phyloP scores from a whole-genome alignment of 176 grass and related monocot species.

The Calamus simplicifolius region DNA sequence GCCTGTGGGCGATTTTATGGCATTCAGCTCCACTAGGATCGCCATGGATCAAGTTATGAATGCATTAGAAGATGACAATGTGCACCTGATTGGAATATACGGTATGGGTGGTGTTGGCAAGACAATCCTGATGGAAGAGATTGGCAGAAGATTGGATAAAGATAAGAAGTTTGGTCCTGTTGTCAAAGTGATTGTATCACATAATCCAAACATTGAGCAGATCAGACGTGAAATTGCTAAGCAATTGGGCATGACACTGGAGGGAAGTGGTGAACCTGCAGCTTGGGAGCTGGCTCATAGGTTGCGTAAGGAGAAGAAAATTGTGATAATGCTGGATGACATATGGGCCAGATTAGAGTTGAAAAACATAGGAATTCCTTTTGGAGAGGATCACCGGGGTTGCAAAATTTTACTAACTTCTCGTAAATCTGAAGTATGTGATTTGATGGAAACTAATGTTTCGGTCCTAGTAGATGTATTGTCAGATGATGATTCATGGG shows the following conservation, averaged over 20 bases:
- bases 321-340: constrained; percentile 25
- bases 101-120: constrained; percentile 29
- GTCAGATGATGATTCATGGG: constrained; percentile 22
- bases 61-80: constrained; percentile 14
- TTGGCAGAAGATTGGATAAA: constrained; percentile 4
- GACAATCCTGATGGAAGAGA: constrained; percentile 14
- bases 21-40: constrained; percentile 8
- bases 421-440: constrained; percentile 14
- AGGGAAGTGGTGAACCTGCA: neutral
- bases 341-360: constrained; percentile 22
- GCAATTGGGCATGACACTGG: neutral
- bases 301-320: constrained; percentile 7
- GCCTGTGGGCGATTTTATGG: constrained; percentile 3
- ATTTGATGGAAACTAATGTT: constrained; percentile 16
- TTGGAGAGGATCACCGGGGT: neutral
- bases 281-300: neutral
- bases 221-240: constrained; percentile 10
- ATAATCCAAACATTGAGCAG: constrained; percentile 6
- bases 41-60: constrained; percentile 2
- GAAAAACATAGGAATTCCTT: constrained; percentile 18
- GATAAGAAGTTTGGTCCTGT: constrained; percentile 13
- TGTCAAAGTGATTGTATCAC: constrained; percentile 5
- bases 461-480: constrained; percentile 7
- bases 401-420: constrained; percentile 28
- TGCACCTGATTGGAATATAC: constrained; percentile 17